phyloP scores from a whole-genome alignment of 495 filamentous ascomycete genomes.

The Pseudevernia furfuracea region DNA sequence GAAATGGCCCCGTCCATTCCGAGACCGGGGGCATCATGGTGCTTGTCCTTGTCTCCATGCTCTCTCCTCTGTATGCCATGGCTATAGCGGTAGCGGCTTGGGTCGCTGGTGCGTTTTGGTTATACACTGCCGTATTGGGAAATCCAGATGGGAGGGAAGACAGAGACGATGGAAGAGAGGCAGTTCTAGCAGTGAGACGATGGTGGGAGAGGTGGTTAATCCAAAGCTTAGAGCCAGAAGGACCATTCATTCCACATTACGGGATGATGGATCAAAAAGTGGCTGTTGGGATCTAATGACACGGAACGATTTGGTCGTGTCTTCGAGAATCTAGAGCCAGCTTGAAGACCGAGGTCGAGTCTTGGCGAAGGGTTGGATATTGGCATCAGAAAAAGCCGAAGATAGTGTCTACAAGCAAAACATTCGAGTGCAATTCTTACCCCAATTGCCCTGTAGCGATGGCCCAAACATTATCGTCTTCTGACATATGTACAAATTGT shows the following conservation, averaged over 20 bases:
- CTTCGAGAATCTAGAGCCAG: not conserved
- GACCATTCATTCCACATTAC: not conserved
- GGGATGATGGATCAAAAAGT: not conserved
- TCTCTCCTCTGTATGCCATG: constrained; percentile 49
- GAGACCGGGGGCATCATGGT: constrained; percentile 25
- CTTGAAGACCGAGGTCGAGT: too few relatives aligned
- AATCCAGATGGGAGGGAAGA: constrained; percentile 55
- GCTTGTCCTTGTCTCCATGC: constrained; percentile 43
- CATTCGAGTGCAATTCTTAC: not conserved
- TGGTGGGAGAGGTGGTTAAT: constrained; percentile 57
- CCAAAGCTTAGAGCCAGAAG: constrained; percentile 26
- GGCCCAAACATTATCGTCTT: not conserved
- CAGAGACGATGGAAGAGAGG: constrained; percentile 52
- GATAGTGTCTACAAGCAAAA: not conserved
- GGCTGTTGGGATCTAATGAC: not conserved
- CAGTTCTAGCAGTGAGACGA: constrained; percentile 50
- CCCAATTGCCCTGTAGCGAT: not conserved
- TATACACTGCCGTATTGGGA: constrained; percentile 53
- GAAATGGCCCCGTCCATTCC: constrained; percentile 28
- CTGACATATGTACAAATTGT: not conserved
- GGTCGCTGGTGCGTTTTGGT: constrained; percentile 58
- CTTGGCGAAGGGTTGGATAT: not conserved
- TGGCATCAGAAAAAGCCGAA: not conserved
- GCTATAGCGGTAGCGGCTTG: constrained; percentile 49
- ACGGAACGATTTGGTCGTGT: not conserved